A percentile compares a stretch with the other conserved stretches of the same genome.
phyloP scores from a whole-genome alignment of 2,329 filamentous ascomycete species.

The Alternaria atra region DNA sequence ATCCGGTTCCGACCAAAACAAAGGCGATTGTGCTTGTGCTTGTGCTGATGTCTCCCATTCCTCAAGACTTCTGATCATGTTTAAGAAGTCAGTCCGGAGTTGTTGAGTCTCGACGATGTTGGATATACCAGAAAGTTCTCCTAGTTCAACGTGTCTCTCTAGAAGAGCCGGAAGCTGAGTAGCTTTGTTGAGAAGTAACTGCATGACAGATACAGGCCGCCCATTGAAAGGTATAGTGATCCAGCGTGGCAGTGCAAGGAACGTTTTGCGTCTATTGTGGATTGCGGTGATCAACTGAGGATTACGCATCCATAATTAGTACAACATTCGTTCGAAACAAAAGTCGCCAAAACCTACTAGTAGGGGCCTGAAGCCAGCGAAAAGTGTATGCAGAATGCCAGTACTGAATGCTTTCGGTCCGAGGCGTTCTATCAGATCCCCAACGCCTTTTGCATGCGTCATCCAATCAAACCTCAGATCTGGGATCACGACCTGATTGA shows the following conservation, averaged over 20 bases:
- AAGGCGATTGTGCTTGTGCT: neutral
- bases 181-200: neutral
- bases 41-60: neutral
- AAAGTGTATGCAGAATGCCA: constrained; percentile 1
- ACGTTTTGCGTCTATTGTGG: neutral
- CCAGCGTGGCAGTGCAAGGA: neutral
- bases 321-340: too few relatives aligned
- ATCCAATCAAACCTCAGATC: constrained; percentile 7
- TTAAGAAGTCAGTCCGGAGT: neutral
- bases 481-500: neutral
- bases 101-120: neutral
- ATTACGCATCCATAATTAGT: too few relatives aligned
- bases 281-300: neutral
- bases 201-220: neutral
- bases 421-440: constrained; percentile 7
- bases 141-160: neutral
- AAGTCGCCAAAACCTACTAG: neutral
- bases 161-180: neutral
- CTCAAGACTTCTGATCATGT: neutral
- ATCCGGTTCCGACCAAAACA: neutral
- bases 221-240: neutral
- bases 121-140: neutral
- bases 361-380: neutral
- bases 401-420: constrained; percentile 9
- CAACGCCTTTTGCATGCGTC: constrained; percentile 13